Base-by-base conservation (phyloP, 2,329 filamentous ascomycete genomes). In the Cercospora brassicicola region DNA sequence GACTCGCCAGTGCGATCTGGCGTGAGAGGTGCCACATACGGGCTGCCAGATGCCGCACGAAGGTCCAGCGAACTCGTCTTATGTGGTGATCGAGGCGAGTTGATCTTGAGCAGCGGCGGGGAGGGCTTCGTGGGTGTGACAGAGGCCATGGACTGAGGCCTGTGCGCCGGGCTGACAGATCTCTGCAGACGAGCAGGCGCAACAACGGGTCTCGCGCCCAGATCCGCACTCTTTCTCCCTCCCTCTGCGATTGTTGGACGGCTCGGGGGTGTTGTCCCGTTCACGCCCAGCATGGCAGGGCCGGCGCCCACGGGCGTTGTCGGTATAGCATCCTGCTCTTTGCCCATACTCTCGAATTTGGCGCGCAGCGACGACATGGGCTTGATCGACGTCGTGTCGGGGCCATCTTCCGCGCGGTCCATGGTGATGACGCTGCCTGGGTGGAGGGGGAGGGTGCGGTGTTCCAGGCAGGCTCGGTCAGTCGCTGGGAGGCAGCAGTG, bases 311-410 rank as follows among this genome's bases (percentile, higher is more conserved):
- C 66, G 8, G 71, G 70, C 20, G 73, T 71, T 18, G 70, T 56
- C 18, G 69, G 72, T 9, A 66, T 62, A 13, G 60, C 60, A 53
- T 73, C 72, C 15, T 62, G 66, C 26, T 75, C 72, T 51, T 77
- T 77, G 23, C 74, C 72, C 82, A 94, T 88, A 77, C 90, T 92
- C 83, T 95, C 92, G 78, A 94, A 95, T 74, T 91, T 89, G 71
- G 91, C 92, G 69, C 90, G 87, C 69, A 95, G 84, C 62, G 91
- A 94, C 62, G 92, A 95, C 61, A 95, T 91, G 28, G 92, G 91
- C 82, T 89, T 92, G 75, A 94, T 89, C 71, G 91, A 93, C 67
- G 90, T 90, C 82, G 86, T 90, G 84, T 94, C 91, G 67, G 88
- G 88, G 80, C 87, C 90, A 74, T 91, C 83, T 71, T 83, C 80